Conservation (phyloP, 305 asterid species). For the Fraxinus dipetala region DNA sequence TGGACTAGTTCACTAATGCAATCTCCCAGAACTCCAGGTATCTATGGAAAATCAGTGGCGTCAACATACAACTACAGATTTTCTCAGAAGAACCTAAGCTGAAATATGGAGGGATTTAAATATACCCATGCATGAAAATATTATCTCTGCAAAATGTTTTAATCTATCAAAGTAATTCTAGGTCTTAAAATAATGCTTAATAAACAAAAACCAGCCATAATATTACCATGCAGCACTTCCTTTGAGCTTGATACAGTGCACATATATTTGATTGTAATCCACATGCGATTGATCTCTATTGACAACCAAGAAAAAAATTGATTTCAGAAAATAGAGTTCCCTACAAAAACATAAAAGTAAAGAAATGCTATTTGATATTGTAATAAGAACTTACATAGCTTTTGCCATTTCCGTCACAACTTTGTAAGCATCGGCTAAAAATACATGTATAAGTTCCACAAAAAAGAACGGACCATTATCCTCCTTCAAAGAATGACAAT, state of each 20-base stretch:
- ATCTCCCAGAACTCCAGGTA: background rate
- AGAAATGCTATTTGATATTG: background rate
- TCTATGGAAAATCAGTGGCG: background rate
- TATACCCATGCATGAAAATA: background rate
- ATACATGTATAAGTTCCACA: conserved; percentile 33
- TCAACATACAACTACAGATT: background rate
- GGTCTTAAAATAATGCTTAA: background rate
- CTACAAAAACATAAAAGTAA: background rate
- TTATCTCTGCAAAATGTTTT: background rate
- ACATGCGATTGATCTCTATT: conserved; percentile 35
- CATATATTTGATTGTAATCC: conserved; percentile 33
- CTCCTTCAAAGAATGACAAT: conserved; percentile 39
- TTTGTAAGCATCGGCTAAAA: conserved; percentile 27
- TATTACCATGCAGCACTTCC: conserved; percentile 59
- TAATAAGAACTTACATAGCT: conserved; percentile 32
- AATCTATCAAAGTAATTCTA: background rate
- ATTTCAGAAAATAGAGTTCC: background rate
- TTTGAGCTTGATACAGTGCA: conserved; percentile 44
- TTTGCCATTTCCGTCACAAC: conserved; percentile 25
- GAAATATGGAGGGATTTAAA: background rate
- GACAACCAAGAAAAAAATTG: conserved; percentile 7
- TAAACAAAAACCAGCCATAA: background rate
- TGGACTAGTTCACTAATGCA: background rate
- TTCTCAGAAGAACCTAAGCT: conserved; percentile 4
- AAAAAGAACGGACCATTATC: conserved; percentile 36